A percentile compares a stretch with the other conserved stretches of the same genome.
Conservation (phyloP, 2,329 filamentous ascomycete genomes). For the Colletotrichum liaoningense region DNA sequence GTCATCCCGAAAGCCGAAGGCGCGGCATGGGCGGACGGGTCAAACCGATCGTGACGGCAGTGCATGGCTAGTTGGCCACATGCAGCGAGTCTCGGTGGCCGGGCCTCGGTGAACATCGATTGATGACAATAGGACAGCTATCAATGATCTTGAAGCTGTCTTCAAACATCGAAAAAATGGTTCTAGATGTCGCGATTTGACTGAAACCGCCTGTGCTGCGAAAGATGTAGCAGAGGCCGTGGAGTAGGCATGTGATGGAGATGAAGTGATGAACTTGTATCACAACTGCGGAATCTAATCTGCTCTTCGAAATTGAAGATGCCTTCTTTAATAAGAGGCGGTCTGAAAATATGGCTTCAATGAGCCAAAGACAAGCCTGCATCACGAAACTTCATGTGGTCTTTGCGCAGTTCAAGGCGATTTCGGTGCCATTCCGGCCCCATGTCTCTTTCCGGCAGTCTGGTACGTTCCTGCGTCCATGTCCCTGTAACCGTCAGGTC, state of each 20-base stretch:
- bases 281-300: neutral
- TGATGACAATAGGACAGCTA: too few species aligned
- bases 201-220: too few species aligned
- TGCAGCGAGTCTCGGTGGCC: too few species aligned
- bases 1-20: neutral
- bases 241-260: too few species aligned
- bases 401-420: neutral
- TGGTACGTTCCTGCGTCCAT: neutral
- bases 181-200: too few species aligned
- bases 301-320: neutral
- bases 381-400: neutral
- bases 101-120: too few species aligned
- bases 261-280: neutral
- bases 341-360: neutral
- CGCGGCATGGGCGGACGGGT: neutral
- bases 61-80: too few species aligned
- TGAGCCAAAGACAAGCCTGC: neutral
- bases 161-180: too few species aligned
- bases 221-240: too few species aligned
- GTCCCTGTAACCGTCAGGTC: neutral
- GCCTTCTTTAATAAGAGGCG: neutral
- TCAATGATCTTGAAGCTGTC: too few species aligned
- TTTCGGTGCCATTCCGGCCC: neutral
- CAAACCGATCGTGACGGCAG: neutral
- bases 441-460: neutral